Base-by-base conservation (phyloP, 805 yeast genomes). In the Brettanomyces bruxellensis region DNA sequence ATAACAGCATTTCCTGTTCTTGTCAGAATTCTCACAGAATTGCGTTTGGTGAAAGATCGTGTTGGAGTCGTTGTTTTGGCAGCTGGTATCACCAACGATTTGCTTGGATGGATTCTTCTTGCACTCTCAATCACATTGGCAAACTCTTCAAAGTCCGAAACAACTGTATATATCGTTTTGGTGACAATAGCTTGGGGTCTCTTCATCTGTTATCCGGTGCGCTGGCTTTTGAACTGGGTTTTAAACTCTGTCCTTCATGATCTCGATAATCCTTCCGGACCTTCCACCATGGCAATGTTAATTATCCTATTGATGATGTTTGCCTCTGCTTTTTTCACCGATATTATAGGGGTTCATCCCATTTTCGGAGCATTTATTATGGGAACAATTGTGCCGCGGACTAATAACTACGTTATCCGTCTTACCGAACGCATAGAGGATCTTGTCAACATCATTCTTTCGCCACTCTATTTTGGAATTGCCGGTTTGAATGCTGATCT, bases 1-100 rank as follows among this genome's bases (percentile, higher is more conserved):
- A 83, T 86, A 52, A 86, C 95, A 3, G 95, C 95, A 1, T 81
- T 86, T 61, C 95, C 95, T 0, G 95, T 86, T 2, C 65, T 86
- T 50, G 91, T 86, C 1, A 77, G 95, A 58, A 86, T 86, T 25
- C 65, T 86, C 51, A 80, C 88, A 4, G 91, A 85, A 57, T 69
- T 86, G 51, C 73, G 85, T 52, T 68, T 86, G 49, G 73, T 83
- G 40, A 79, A 79, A 44, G 89, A 82, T 56, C 70, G 86, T 52
- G 90, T 85, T 22, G 89, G 88, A 40, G 70, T 73, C 9, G 70
- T 77, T 34, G 93, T 84, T n/a, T 65, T 86, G 34, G 86, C 91
- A 3, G 93, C 95, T 3, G 95, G 95, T 44, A 83, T 86, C 47
- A 73, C 81, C 38, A 86, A 86, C 58, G 95, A 86, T 58, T 73